phyloP scores from a whole-genome alignment of 2,329 filamentous ascomycete species.

The Bipolaris gigantea region DNA sequence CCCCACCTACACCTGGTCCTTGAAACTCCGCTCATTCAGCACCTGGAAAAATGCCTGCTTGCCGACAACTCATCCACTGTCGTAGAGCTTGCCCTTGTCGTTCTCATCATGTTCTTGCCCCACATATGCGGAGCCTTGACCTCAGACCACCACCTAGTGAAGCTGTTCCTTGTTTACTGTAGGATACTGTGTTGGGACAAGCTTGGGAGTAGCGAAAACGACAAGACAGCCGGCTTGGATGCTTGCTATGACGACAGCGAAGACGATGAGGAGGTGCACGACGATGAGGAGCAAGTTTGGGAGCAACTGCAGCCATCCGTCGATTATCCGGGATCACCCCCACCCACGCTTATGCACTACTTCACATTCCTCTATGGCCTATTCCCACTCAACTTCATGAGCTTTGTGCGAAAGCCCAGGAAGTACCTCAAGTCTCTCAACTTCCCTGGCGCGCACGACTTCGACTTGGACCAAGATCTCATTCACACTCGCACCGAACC shows the following conservation, averaged over 20 bases:
- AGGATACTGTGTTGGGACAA: conserved; percentile 78
- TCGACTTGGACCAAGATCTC: conserved; percentile 77
- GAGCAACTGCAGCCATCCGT: conserved; percentile 64
- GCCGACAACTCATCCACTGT: conserved; percentile 76
- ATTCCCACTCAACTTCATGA: conserved; percentile 84
- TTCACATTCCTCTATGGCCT: conserved; percentile 82
- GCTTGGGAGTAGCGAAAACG: conserved; percentile 41
- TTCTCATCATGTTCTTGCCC: conserved; percentile 78
- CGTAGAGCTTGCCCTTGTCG: conserved; percentile 73
- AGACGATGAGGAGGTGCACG: conserved; percentile 42
- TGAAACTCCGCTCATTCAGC: conserved; percentile 71
- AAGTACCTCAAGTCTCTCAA: conserved; percentile 75
- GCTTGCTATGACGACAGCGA: conserved; percentile 33
- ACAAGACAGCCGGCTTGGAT: conserved; percentile 6
- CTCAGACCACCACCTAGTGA: conserved; percentile 62
- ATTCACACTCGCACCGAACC: conserved; percentile 75
- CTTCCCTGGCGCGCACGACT: conserved; percentile 68
- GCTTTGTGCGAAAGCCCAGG: conserved; percentile 80
- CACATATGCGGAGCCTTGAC: conserved; percentile 75
- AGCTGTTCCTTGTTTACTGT: conserved; percentile 80
- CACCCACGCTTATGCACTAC: conserved; percentile 71
- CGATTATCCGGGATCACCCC: conserved; percentile 56
- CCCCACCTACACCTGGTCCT: conserved; percentile 75
- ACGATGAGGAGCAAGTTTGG: conserved; percentile 55
- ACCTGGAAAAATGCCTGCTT: conserved; percentile 73